phyloP scores from a whole-genome alignment of 2,329 filamentous ascomycete genomes.

The Emmonsia crescens region DNA sequence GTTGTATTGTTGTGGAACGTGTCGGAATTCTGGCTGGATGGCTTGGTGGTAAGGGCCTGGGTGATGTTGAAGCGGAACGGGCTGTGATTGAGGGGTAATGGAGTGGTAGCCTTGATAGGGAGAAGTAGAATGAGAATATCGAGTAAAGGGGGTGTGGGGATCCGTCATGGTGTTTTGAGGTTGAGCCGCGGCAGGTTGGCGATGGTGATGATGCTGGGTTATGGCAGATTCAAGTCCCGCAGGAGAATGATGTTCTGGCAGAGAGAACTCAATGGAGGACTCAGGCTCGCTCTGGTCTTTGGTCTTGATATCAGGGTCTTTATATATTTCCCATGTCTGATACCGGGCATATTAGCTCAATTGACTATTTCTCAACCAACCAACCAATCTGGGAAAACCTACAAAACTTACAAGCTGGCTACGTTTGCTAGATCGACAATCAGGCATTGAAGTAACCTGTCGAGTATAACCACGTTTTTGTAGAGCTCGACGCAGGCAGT shows the following conservation, averaged over 20 bases:
- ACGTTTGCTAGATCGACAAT: background rate
- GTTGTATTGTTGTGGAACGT: background rate
- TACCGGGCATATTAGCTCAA: background rate
- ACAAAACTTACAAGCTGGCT: background rate
- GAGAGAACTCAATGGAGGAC: background rate
- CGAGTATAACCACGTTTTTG: background rate
- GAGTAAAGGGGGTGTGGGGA: background rate
- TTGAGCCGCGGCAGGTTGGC: background rate
- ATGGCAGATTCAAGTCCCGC: background rate
- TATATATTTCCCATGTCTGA: background rate
- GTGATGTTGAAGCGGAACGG: background rate
- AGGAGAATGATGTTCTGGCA: background rate
- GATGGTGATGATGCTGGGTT: background rate
- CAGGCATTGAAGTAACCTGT: background rate
- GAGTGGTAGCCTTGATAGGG: background rate
- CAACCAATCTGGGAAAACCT: background rate
- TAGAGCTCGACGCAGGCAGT: background rate
- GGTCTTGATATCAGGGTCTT: background rate
- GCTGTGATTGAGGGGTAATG: background rate
- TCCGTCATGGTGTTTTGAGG: background rate
- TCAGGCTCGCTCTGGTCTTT: background rate
- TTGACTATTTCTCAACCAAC: background rate
- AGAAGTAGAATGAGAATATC: background rate
- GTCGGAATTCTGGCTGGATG: background rate
- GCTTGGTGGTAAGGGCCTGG: background rate